These are phyloP conservation scores for Chlamydomonas urium DNA, from an alignment of 139 green algal species.

Conservation along the genomic window DNA sequence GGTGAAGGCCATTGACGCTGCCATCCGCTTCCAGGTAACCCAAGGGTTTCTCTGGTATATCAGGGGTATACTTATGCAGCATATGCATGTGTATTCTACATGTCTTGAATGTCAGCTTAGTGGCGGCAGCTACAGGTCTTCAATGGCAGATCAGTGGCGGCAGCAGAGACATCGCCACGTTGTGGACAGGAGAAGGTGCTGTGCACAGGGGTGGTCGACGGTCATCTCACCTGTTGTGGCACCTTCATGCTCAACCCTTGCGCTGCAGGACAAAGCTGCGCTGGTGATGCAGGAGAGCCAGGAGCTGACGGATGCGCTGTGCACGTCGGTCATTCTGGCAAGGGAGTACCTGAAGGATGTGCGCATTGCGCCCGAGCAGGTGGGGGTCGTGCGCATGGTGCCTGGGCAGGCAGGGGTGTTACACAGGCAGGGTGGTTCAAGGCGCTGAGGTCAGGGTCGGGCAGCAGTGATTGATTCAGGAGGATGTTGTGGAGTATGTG, in stretches of 20 bases:
- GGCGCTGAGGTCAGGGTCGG: too few relatives aligned
- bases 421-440: too few relatives aligned
- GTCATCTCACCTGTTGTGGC: too few relatives aligned
- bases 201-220: too few relatives aligned
- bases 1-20: conserved; percentile 73
- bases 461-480: too few relatives aligned
- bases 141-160: too few relatives aligned
- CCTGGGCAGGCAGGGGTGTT: background rate
- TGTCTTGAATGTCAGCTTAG: conserved; percentile 23
- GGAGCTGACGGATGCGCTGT: conserved; percentile 83
- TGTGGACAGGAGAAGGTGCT: too few relatives aligned
- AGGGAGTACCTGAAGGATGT: conserved; percentile 71
- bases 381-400: conserved; percentile 27
- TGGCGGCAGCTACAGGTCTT: too few relatives aligned
- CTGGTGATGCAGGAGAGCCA: conserved; percentile 59
- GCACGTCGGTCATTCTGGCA: conserved; percentile 34
- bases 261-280: conserved; percentile 36
- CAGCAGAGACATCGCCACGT: too few relatives aligned
- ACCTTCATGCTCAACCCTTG: too few relatives aligned
- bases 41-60: too few relatives aligned
- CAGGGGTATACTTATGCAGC: background rate
- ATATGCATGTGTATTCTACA: background rate
- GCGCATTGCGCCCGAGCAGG: conserved; percentile 80
- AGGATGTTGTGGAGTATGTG: conserved; percentile 34
- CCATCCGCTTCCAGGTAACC: conserved; percentile 75